A percentile compares a stretch with the other conserved stretches of the same genome.
Evolutionary conservation across 2,329 filamentous ascomycete genomes (phyloP).

Genomic region (Pseudopithomyces maydicus): DNA sequence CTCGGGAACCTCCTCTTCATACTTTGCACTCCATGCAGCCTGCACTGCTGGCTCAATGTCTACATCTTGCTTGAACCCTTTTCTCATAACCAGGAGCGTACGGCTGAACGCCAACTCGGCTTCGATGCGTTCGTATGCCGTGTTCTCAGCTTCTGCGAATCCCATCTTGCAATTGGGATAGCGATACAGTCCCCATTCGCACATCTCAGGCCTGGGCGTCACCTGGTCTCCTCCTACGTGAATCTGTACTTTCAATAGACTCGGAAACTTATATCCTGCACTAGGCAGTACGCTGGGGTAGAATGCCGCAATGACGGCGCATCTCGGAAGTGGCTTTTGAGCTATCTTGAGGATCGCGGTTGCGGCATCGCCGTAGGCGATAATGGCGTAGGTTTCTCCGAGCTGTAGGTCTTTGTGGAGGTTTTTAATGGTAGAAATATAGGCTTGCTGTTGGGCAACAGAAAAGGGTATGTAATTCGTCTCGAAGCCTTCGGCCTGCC

Average conservation of each 20-base stretch:
- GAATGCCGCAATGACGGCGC: conserved; percentile 49
- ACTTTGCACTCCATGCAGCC: conserved; percentile 42
- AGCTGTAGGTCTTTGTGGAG: conserved; percentile 48
- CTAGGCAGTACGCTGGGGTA: conserved; percentile 48
- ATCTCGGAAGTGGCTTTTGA: conserved; percentile 48
- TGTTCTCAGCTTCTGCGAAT: conserved; percentile 49
- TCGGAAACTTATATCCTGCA: conserved; percentile 46
- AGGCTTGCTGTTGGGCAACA: conserved; percentile 31
- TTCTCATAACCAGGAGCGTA: conserved; percentile 45
- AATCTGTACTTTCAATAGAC: conserved; percentile 43
- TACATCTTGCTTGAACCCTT: conserved; percentile 41
- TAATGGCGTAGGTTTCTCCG: conserved; percentile 41
- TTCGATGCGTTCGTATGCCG: conserved; percentile 47
- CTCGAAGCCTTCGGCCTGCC: conserved; percentile 51
- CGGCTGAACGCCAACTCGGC: conserved; percentile 51
- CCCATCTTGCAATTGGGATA: conserved; percentile 46
- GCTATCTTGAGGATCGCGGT: conserved; percentile 45
- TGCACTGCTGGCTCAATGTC: conserved; percentile 41
- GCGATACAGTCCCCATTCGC: conserved; percentile 46
- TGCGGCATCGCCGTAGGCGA: conserved; percentile 50
- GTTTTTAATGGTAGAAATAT: conserved; percentile 37
- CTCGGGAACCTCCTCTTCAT: conserved; percentile 37
- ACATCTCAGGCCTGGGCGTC: conserved; percentile 35
- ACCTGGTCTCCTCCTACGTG: conserved; percentile 48
- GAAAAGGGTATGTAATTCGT: conserved; percentile 45